phyloP scores from a whole-genome alignment of 768 basidiomycete genomes.

The Favolaschia claudopus region DNA sequence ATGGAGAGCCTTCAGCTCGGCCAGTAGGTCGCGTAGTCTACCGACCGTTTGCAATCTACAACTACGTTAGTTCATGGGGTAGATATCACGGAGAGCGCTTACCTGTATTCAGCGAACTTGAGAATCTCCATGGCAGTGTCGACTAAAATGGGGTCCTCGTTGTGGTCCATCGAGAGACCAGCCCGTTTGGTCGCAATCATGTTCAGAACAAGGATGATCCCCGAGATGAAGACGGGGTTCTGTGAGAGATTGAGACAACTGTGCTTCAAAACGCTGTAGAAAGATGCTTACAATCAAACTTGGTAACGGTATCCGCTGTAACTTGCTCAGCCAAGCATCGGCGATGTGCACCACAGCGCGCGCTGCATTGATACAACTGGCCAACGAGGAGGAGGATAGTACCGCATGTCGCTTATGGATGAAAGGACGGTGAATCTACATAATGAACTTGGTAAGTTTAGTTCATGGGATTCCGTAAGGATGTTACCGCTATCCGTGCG shows the following conservation, averaged over 20 bases:
- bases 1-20: too few species aligned
- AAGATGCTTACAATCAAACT: background rate
- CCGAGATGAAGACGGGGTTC: slow-evolving; percentile 1
- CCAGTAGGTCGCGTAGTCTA: too few species aligned
- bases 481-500: slow-evolving; percentile 62
- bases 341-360: slow-evolving; percentile 10
- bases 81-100: background rate
- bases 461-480: slow-evolving; percentile 63
- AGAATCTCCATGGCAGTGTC: slow-evolving; percentile 2
- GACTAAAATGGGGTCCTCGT: background rate
- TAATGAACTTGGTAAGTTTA: slow-evolving; percentile 36
- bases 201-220: background rate
- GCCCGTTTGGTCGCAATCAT: background rate
- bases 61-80: too few species aligned
- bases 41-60: slow-evolving; percentile 1
- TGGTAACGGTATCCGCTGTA: background rate
- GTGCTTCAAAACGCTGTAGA: too few species aligned
- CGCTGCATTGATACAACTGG: slow-evolving; percentile 22
- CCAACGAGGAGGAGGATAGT: slow-evolving; percentile 15
- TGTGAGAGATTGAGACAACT: too few species aligned
- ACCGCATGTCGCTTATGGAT: slow-evolving; percentile 5
- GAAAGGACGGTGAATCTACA: slow-evolving; percentile 31
- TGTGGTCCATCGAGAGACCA: background rate
- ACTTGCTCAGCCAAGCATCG: slow-evolving; percentile 14
- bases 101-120: background rate